Conservation (phyloP, 176 grass and related monocot genomes). For the Oryza officinalis region DNA sequence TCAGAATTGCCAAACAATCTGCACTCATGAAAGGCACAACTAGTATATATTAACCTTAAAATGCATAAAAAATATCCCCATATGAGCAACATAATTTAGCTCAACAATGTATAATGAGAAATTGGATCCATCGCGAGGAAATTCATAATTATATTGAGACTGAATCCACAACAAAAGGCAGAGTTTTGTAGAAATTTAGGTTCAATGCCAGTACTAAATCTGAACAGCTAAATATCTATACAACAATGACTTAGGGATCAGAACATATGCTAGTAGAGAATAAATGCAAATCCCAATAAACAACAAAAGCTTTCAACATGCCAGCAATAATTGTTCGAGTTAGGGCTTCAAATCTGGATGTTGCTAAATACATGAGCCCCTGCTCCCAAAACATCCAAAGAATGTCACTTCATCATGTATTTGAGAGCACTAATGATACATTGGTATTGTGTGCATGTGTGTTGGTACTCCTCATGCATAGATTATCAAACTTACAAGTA, state of each 20-base stretch:
- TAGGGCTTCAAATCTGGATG: background rate
- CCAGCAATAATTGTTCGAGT: background rate
- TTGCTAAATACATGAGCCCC: background rate
- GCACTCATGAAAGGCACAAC: background rate
- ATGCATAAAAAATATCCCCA: conserved; percentile 20
- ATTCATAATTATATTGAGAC: background rate
- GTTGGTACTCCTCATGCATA: conserved; percentile 3
- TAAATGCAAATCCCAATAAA: conserved; percentile 7
- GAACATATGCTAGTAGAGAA: background rate
- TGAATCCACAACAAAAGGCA: background rate
- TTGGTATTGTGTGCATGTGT: background rate
- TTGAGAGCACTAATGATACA: background rate
- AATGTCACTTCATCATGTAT: conserved; percentile 16
- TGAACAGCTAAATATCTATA: background rate
- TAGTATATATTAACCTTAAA: background rate
- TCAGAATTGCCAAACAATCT: conserved; percentile 19
- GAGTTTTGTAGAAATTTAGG: background rate
- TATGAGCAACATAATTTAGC: conserved; percentile 9
- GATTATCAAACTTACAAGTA: conserved; percentile 1
- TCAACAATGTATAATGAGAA: background rate
- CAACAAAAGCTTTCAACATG: background rate
- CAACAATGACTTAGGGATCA: conserved; percentile 1
- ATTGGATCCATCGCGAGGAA: background rate
- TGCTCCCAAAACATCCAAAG: background rate
- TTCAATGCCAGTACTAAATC: background rate